A percentile compares a stretch with the other conserved stretches of the same genome.
phyloP scores from a whole-genome alignment of 2,329 filamentous ascomycete genomes.

The Hymenotorrendiella dingleyae region DNA sequence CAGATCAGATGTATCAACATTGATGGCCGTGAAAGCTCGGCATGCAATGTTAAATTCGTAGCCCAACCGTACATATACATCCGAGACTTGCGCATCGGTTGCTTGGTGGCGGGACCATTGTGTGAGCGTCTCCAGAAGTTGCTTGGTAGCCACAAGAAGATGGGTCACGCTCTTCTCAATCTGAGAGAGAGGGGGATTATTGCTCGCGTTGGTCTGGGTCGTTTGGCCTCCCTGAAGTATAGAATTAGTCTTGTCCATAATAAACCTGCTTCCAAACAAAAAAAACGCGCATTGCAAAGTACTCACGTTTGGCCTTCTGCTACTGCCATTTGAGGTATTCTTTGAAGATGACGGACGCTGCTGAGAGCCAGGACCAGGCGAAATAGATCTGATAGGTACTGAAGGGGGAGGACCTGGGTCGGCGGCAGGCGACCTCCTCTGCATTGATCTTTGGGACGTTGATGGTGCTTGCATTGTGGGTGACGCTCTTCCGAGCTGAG shows the following conservation, averaged over 20 bases:
- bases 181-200: constrained; percentile 59
- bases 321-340: constrained; percentile 49
- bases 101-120: constrained; percentile 94
- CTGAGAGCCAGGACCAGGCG: constrained; percentile 47
- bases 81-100: constrained; percentile 90
- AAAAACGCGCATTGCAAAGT: not conserved
- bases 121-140: constrained; percentile 92
- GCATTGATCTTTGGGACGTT: constrained; percentile 48
- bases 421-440: constrained; percentile 57
- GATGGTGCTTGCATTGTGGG: constrained; percentile 44
- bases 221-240: constrained; percentile 13
- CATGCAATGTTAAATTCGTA: constrained; percentile 99
- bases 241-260: not conserved
- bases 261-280: not conserved
- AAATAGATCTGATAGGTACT: constrained; percentile 52
- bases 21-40: constrained; percentile 92
- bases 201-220: constrained; percentile 18
- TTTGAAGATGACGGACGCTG: constrained; percentile 60
- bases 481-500: constrained; percentile 1
- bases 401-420: constrained; percentile 54
- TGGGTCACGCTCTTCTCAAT: constrained; percentile 99
- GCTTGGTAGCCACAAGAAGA: constrained; percentile 93
- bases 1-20: constrained; percentile 88
- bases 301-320: constrained; percentile 55
- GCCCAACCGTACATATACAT: constrained; percentile 93